phyloP scores from a whole-genome alignment of 2,329 filamentous ascomycete species.

The Hymenoscyphus scutula region DNA sequence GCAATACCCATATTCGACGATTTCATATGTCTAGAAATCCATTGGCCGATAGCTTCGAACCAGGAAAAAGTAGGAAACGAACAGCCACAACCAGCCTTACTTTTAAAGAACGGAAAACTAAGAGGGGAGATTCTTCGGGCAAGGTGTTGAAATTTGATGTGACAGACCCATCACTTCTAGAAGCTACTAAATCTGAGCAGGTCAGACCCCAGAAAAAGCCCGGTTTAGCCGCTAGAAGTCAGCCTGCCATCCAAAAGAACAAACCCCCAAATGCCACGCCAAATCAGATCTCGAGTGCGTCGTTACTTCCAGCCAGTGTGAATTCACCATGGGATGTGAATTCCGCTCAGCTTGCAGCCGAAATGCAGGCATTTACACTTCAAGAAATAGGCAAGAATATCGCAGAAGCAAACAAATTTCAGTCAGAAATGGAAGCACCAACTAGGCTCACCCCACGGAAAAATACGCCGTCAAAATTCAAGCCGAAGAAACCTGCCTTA shows the following conservation, averaged over 20 bases:
- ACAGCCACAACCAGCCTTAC: conserved; percentile 34
- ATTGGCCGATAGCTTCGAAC: not conserved
- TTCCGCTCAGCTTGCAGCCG: conserved; percentile 47
- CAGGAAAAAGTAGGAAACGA: conserved; percentile 21
- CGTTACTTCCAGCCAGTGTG: conserved; percentile 34
- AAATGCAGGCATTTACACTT: conserved; percentile 59
- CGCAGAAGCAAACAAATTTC: conserved; percentile 21
- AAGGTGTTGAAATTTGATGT: not conserved
- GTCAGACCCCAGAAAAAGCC: conserved; percentile 31
- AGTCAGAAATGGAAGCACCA: conserved; percentile 12
- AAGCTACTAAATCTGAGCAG: not conserved
- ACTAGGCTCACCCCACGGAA: conserved; percentile 17
- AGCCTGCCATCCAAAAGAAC: conserved; percentile 10
- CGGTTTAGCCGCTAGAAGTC: conserved; percentile 24
- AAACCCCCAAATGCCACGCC: conserved; percentile 16
- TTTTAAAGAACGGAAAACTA: conserved; percentile 53
- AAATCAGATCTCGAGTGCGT: not conserved
- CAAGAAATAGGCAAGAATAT: conserved; percentile 48
- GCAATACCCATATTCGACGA: conserved; percentile 43
- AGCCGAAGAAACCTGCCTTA: conserved; percentile 54
- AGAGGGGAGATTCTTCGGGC: conserved; percentile 23
- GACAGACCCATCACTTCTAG: not conserved
- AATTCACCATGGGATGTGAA: conserved; percentile 39
- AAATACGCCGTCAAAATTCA: conserved; percentile 43
- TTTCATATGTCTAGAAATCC: conserved; percentile 53